Base-by-base conservation (phyloP, 2,329 filamentous ascomycete species). In the Elsinoe necatrix region DNA sequence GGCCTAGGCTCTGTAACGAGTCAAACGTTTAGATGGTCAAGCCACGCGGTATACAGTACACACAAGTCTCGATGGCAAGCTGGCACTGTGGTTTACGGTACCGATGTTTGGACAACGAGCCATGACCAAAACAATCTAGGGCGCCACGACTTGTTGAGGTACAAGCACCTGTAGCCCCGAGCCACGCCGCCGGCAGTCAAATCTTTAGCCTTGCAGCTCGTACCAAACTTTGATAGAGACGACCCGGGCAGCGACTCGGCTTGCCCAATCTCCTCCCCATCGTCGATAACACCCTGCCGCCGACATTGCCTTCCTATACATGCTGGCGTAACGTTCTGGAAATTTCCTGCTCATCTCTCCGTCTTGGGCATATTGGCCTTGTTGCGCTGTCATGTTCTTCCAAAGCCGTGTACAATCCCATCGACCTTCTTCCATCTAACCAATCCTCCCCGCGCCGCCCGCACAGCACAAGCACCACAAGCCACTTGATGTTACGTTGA, bases 151-250 rank as follows among this genome's bases (percentile, higher is more conserved):
- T n/a, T n/a, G n/a, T n/a, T n/a, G n/a, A n/a, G n/a, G n/a, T 31
- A 11, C 11, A 31, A 31, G 6, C 29, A 31, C 12, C 14, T 37
- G 34, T 37, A 37, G 5, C 9, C 14, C 34, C 4, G 34, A 52
- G 48, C 48, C 48, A 29, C 48, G 31, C 48, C 31, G 31, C 34
- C 48, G 31, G 48, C 48, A 35, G 31, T 52, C 16, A n/a, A 25
- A 37, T 7, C 18, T 39, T 27, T 39, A 23, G 48, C 18, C 29
- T 21, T 35, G 45, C 21, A 37, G 18, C 20, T 45, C 20, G 29
- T 52, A 52, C 48, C 48, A 52, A 52, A 52, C 48, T 52, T 25
- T 52, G 48, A 52, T 39, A 39, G 34, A 37, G 34, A 37, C 5
- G 34, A 37, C 5, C 34, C 31, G 25, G 25, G 12, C 27, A 25